Conservation (phyloP, 2,329 filamentous ascomycete species). For the Penicillium rolfsii region DNA sequence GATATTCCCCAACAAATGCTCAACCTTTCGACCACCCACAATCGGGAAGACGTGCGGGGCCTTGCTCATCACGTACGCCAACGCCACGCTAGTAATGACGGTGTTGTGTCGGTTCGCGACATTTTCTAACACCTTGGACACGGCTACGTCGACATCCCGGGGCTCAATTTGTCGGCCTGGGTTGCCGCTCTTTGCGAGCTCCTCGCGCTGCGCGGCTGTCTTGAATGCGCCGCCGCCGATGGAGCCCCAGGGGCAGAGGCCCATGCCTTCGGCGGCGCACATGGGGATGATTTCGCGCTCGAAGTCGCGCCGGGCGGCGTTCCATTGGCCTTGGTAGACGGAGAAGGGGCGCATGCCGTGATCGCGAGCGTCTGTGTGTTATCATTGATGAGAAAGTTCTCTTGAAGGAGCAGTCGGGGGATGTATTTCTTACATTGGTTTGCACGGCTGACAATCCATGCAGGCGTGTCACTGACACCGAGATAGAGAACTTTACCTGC, state of each 20-base stretch:
- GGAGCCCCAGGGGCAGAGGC: conserved; percentile 58
- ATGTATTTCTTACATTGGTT: conserved; percentile 57
- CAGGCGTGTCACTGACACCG: conserved; percentile 69
- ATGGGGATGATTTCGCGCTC: conserved; percentile 72
- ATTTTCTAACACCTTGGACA: conserved; percentile 28
- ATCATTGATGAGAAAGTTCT: not conserved
- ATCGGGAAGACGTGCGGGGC: conserved; percentile 59
- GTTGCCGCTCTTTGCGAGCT: conserved; percentile 36
- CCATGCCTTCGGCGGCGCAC: conserved; percentile 65
- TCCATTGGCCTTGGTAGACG: conserved; percentile 70
- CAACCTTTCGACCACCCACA: conserved; percentile 56
- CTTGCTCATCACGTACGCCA: conserved; percentile 59
- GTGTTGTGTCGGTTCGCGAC: conserved; percentile 22
- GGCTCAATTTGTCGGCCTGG: conserved; percentile 24
- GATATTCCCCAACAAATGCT: conserved; percentile 60
- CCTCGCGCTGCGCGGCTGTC: conserved; percentile 37
- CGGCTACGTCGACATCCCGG: conserved; percentile 24
- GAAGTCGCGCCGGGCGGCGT: conserved; percentile 64
- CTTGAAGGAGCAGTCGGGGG: not conserved
- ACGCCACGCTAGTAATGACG: conserved; percentile 38
- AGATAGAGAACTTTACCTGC: conserved; percentile 69
- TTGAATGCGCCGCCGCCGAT: conserved; percentile 58
- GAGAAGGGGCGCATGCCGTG: conserved; percentile 72
- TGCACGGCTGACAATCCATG: conserved; percentile 68
- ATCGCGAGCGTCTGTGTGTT: conserved; percentile 60